phyloP scores from a whole-genome alignment of 2,329 filamentous ascomycete genomes.

The Venturia effusa region DNA sequence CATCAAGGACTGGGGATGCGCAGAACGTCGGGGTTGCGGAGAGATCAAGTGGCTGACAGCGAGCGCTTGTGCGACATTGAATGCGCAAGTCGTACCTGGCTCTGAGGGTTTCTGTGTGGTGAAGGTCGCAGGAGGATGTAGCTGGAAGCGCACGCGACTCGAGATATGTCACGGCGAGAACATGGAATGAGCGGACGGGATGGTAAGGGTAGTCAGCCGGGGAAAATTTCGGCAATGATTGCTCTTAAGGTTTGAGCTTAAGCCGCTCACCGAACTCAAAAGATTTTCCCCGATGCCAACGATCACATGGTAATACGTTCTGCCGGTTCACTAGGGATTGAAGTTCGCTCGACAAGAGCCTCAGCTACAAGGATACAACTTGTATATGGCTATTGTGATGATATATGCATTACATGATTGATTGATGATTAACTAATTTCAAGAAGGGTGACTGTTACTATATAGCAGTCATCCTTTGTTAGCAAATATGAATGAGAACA shows the following conservation, averaged over 20 bases:
- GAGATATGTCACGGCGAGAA: too few species aligned
- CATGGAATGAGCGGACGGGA: too few species aligned
- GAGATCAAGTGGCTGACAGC: conserved; percentile 4
- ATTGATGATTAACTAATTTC: too few species aligned
- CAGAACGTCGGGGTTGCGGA: conserved; percentile 21
- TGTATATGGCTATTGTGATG: too few species aligned
- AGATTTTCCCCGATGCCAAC: neutral
- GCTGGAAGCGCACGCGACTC: neutral
- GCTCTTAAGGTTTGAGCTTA: too few species aligned
- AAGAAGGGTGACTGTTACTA: too few species aligned
- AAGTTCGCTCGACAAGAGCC: neutral
- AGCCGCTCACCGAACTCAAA: neutral
- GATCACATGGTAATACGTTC: neutral
- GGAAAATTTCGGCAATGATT: neutral
- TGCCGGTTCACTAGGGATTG: neutral
- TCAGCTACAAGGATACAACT: neutral
- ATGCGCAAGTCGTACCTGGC: neutral
- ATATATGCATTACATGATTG: too few species aligned
- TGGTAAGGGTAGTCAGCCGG: too few species aligned
- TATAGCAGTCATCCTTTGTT: too few species aligned
- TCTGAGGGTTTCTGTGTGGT: conserved; percentile 16
- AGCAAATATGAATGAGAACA: neutral
- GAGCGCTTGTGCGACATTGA: neutral
- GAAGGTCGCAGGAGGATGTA: conserved; percentile 10
- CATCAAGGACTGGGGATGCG: conserved; percentile 25